These are phyloP conservation scores for Exophiala sideris DNA, from an alignment of 2,329 filamentous ascomycete species.

Conservation along the genomic window DNA sequence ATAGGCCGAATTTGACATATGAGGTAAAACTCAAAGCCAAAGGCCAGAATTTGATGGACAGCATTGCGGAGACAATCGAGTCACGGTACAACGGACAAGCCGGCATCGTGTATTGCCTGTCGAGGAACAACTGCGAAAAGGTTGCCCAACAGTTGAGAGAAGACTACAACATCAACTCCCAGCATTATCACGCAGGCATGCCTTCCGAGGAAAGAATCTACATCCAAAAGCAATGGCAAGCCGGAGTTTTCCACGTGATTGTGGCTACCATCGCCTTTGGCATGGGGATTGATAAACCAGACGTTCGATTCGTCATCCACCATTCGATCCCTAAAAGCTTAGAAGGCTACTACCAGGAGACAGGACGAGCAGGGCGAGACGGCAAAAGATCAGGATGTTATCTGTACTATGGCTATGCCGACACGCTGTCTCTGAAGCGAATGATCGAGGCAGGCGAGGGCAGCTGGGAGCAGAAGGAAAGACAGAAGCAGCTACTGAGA, in stretches of 20 bases:
- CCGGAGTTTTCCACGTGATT: slow-evolving; percentile 75
- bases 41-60: slow-evolving; percentile 51
- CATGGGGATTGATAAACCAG: slow-evolving; percentile 99
- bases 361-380: slow-evolving; percentile 88
- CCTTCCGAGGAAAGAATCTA: slow-evolving; percentile 62
- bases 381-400: slow-evolving; percentile 84
- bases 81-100: slow-evolving; percentile 66
- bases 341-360: slow-evolving; percentile 98
- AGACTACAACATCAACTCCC: slow-evolving; percentile 64
- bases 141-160: slow-evolving; percentile 67
- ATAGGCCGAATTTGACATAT: slow-evolving; percentile 90
- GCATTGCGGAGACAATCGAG: slow-evolving; percentile 61
- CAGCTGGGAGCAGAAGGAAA: slow-evolving; percentile 72
- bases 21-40: slow-evolving; percentile 73
- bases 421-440: slow-evolving; percentile 68
- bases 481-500: slow-evolving; percentile 80
- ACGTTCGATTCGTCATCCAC: slow-evolving; percentile 95
- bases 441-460: slow-evolving; percentile 84
- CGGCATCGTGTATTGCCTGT: slow-evolving; percentile 91
- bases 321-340: slow-evolving; percentile 89
- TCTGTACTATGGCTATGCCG: slow-evolving; percentile 79
- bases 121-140: slow-evolving; percentile 75
- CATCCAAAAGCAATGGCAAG: slow-evolving; percentile 80
- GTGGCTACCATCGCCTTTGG: slow-evolving; percentile 98
- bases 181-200: slow-evolving; percentile 84